Base-by-base conservation (phyloP, 2,329 filamentous ascomycete species). In the Akanthomyces dipterigenus region DNA sequence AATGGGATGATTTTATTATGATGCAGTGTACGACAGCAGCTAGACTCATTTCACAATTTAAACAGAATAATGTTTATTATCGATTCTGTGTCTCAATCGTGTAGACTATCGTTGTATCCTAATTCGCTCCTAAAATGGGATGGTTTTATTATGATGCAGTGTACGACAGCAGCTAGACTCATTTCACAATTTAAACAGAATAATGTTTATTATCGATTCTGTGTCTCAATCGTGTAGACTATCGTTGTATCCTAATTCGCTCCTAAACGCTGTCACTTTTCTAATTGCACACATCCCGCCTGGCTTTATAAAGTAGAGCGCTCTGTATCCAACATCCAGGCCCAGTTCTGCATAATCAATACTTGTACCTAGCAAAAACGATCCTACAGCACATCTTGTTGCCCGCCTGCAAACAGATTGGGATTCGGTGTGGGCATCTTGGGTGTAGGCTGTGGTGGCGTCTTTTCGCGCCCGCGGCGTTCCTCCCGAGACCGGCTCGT, bases 401-500 rank as follows among this genome's bases (percentile, higher is more conserved):
- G 70, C 9, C 72, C 72, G 26, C 71, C 73, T 1, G 71, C 67
- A 55, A 71, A 72, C 34, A 72, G 62, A 26, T 28, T 71, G 73
- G 55, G 45, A 24, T 43, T 60, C n/a, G 43, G 68, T 12, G 42
- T 70, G 11, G 69, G 68, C 58, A 81, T 70, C 55, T 77, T 77
- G 3, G 79, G 76, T 18, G 78, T 71, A 16, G 76, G 73, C 51
- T 76, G 77, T 20, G 72, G 70, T 18, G 74, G 75, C 43, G 75
- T 66, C 49, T 68, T 73, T 28, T 74, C 70, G 14, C 71, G 66
- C 8, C 65, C 67, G 26, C 70, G 48, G 11, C 46, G 67, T 31
- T 75, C 72, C 43, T 75, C 74, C 24, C 72, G 67, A 0, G 73
- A 74, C 61, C 68, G 67, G 57, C 70, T 71, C 14, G 69, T 64